Evolutionary conservation across 1,284 basidiomycete genomes (phyloP).

Genomic region (Exsudoporus floridanus): DNA sequence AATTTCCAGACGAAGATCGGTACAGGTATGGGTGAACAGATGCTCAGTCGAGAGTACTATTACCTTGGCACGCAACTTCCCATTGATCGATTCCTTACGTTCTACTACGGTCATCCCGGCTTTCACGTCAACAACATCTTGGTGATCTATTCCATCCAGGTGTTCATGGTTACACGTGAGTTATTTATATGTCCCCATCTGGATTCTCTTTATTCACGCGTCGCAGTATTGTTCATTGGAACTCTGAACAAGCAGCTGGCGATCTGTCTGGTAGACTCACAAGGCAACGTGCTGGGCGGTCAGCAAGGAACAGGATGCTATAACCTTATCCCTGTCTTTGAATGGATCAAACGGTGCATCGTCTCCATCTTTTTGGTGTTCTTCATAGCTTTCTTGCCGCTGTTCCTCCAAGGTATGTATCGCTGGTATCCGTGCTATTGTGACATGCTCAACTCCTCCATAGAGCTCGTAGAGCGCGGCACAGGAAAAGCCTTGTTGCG

Average conservation of each 20-base stretch:
- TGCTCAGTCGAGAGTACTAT: slow-evolving; percentile 99
- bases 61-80: slow-evolving; percentile 98
- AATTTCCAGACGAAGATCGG: slow-evolving; percentile 99
- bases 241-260: slow-evolving; percentile 89
- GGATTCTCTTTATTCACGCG: slow-evolving; percentile 14
- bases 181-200: slow-evolving; percentile 19
- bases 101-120: slow-evolving; percentile 99
- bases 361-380: slow-evolving; percentile 97
- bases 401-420: slow-evolving; percentile 86
- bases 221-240: slow-evolving; percentile 83
- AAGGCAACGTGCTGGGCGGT: slow-evolving; percentile 76
- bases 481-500: slow-evolving; percentile 92
- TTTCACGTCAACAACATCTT: slow-evolving; percentile 99
- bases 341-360: slow-evolving; percentile 95
- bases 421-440: neutral
- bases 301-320: slow-evolving; percentile 80
- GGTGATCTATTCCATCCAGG: slow-evolving; percentile 94
- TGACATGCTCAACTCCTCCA: neutral
- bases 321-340: slow-evolving; percentile 91
- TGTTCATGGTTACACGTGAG: slow-evolving; percentile 90
- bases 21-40: slow-evolving; percentile 99
- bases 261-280: slow-evolving; percentile 82
- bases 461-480: slow-evolving; percentile 92
- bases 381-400: slow-evolving; percentile 91
- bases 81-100: slow-evolving; percentile 97